Conservation (phyloP, 1,284 basidiomycete species). For the Sanghuangporus baumii region DNA sequence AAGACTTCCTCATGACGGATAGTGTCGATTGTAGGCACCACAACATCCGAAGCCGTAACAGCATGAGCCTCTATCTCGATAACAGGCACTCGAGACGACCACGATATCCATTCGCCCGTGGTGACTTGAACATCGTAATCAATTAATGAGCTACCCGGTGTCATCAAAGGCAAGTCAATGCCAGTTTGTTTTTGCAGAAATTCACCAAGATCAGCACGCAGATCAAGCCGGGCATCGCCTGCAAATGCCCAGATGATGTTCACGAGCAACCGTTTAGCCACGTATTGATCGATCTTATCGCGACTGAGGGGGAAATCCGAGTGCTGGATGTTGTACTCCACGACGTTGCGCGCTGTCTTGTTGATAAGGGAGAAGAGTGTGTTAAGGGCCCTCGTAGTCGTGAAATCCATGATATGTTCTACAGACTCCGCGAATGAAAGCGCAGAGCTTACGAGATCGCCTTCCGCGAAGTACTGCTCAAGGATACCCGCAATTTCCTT, state of each 20-base stretch:
- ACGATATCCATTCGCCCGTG: slow-evolving; percentile 85
- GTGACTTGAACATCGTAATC: slow-evolving; percentile 92
- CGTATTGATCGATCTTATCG: slow-evolving; percentile 88
- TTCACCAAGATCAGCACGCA: slow-evolving; percentile 88
- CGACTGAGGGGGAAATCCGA: slow-evolving; percentile 86
- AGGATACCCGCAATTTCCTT: slow-evolving; percentile 74
- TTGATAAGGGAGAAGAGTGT: slow-evolving; percentile 97
- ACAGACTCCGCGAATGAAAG: slow-evolving; percentile 76
- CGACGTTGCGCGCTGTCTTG: slow-evolving; percentile 89
- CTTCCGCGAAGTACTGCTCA: slow-evolving; percentile 77
- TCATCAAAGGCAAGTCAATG: slow-evolving; percentile 80
- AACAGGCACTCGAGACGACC: slow-evolving; percentile 89
- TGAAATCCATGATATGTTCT: slow-evolving; percentile 99
- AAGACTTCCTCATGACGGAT: slow-evolving; percentile 98
- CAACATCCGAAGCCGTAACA: slow-evolving; percentile 92
- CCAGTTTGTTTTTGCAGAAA: slow-evolving; percentile 83
- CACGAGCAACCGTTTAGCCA: slow-evolving; percentile 86
- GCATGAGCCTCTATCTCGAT: slow-evolving; percentile 97
- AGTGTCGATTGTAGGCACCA: slow-evolving; percentile 98
- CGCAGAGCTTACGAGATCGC: slow-evolving; percentile 77
- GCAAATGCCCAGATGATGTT: slow-evolving; percentile 98
- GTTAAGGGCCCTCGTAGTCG: slow-evolving; percentile 83
- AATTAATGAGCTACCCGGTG: slow-evolving; percentile 79
- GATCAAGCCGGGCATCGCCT: slow-evolving; percentile 89
- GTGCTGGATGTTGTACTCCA: slow-evolving; percentile 95